Base-by-base conservation (phyloP, 2,329 filamentous ascomycete species). In the Trichoderma sp. region DNA sequence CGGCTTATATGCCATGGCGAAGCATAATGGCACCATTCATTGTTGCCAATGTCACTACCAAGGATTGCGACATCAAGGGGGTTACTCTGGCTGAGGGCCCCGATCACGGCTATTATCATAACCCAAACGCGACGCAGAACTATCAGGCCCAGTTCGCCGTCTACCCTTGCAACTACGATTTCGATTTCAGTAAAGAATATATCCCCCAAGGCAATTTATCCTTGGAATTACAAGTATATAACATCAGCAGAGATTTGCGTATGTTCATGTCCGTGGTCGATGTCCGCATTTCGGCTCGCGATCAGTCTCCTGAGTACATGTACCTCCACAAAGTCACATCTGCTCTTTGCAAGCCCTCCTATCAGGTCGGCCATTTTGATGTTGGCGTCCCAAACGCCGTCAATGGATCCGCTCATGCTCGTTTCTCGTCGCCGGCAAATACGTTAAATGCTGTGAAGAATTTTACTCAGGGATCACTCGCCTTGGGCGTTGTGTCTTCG, bases 151-250 rank as follows among this genome's bases (percentile, higher is more conserved):
- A 76, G 9, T 78, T 80, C 21, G 69, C 71, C 1, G 71, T 76
- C 9, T 81, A 81, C 35, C 79, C 78, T 3, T 81, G 80, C 74
- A 81, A 81, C 56, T 50, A 78, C 7, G 78, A 80, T n/a, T 81
- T 75, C 62, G 77, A 80, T 64, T 80, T 79, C 75, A 77, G 77
- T 72, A 77, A 31, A 6, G 45, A 77, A 2, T 78, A 77, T 27
- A 68, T 77, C 12, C 29, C 53, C 18, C 45, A 41, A 11, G 31
- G 71, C 21, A 75, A 79, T 38, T 73, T 63, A 24, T 67, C 76
- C 16, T 68, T 66, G 21, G 64, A 59, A 9, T 8, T 69, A 1
- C 21, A 56, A n/a, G n/a, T 73, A 9, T 73, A 64, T 29, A 73
- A 73, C 4, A 38, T 31, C 11, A 65, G 62, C 12, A 35, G 27